Evolutionary conservation across 805 yeast species (phyloP).

Genomic region (Yarrowia sp.): DNA sequence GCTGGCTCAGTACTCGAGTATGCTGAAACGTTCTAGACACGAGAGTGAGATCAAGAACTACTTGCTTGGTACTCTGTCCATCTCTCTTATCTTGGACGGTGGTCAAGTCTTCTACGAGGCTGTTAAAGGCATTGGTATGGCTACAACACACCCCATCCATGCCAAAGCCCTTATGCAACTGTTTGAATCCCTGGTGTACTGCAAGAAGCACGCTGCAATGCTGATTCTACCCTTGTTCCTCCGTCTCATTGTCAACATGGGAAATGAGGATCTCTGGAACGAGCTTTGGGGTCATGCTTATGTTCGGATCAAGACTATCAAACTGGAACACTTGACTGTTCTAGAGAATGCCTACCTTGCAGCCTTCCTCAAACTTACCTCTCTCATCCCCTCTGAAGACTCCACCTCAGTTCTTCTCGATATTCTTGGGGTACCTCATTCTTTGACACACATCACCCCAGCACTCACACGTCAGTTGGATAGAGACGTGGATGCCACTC

Average conservation of each 20-base stretch:
- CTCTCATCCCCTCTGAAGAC: conserved; percentile 10
- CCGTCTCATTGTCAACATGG: conserved; percentile 9
- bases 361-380: conserved; percentile 3
- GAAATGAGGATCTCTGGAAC: neutral
- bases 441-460: neutral
- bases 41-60: conserved; percentile 27
- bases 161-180: neutral
- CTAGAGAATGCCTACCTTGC: conserved; percentile 22
- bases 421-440: conserved; percentile 1
- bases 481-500: conserved; percentile 8
- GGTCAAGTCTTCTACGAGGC: conserved; percentile 4
- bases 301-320: neutral
- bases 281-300: conserved; percentile 8
- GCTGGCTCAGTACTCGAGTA: conserved; percentile 10
- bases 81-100: conserved; percentile 26
- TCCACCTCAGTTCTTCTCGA: conserved; percentile 13
- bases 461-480: conserved; percentile 7
- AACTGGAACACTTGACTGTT: neutral
- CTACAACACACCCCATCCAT: conserved; percentile 6
- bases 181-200: conserved; percentile 23
- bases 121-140: conserved; percentile 12
- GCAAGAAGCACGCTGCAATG: conserved; percentile 3
- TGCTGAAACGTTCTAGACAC: conserved; percentile 5
- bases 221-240: conserved; percentile 5
- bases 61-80: conserved; percentile 6